Base-by-base conservation (phyloP, 177 flowering plant genomes). In the Vitis hybrid region DNA sequence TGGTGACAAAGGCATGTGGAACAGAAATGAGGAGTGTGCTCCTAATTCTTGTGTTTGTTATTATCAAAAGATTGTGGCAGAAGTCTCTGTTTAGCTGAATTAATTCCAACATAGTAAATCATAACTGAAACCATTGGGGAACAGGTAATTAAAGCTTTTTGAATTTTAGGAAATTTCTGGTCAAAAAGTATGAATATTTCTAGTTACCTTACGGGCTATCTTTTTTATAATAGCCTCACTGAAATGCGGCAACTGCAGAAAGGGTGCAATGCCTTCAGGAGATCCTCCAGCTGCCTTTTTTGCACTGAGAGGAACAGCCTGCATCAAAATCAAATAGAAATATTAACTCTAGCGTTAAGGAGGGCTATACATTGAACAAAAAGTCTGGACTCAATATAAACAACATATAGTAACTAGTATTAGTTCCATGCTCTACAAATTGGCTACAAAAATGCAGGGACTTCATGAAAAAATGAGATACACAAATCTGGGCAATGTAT, bases 261-360 rank as follows among this genome's bases (percentile, higher is more conserved):
- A 93, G 9, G 99, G 85, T 71, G 99, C 96, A 84, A 61, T 84
- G 61, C 96, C 97, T 77, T 95, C 97, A 62, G 84, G 17, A 9
- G 83, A 89, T 74, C 88, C 99, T 57, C 95, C 96, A 61, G 79
- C 68, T 64, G 90, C 77, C 79, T 95, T 95, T 78, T 90, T 86
- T 52, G 97, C 87, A 77, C 91, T 91, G 70, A 93, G 91, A 71
- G 97, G 97, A 81, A 95, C 97, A 77, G 97, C 98, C 99, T 95
- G 81, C 81, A 85, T 52, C 69, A 70, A 4, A 27, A 32, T 46
- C 48, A 46, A 59, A 41, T 9, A 55, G 8, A 52, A 51, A 62
- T 48, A 65, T 35, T 15, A 54, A 46, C 9, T 49, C 11, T 8
- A 56, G 3, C 14, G 11, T 41, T 14, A 52, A 15, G 46, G 9